These are phyloP conservation scores for Ballota nigra DNA, from an alignment of 257 asterid genomes.

Conservation along the genomic window DNA sequence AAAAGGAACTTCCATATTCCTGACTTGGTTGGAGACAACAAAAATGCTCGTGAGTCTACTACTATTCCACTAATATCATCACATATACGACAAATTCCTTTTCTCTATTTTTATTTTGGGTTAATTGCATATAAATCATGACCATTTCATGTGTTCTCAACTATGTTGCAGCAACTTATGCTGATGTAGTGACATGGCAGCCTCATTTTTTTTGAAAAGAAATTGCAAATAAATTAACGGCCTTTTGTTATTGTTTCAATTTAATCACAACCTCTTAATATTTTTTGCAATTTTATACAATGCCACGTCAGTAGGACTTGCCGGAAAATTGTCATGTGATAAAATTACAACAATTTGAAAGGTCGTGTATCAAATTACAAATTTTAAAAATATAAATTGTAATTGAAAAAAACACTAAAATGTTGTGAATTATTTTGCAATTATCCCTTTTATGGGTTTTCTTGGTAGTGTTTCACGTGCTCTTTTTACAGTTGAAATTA, in stretches of 20 bases:
- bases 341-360: neutral
- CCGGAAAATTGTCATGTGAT: neutral
- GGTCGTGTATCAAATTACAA: neutral
- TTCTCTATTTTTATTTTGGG: neutral
- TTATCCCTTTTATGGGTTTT: neutral
- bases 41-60: constrained; percentile 71
- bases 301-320: neutral
- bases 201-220: neutral
- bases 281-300: neutral
- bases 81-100: neutral
- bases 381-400: too few species aligned
- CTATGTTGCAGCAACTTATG: neutral
- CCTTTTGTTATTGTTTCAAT: neutral
- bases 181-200: neutral
- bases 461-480: neutral
- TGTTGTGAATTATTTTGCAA: neutral
- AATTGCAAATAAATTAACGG: neutral
- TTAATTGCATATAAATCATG: neutral
- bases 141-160: neutral
- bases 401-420: too few species aligned
- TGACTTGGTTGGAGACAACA: constrained; percentile 81
- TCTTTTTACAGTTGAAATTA: neutral
- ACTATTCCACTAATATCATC: neutral
- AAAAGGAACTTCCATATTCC: constrained; percentile 73
- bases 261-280: neutral